A percentile compares a stretch with the other conserved stretches of the same genome.
Evolutionary conservation across 129 eudicot species (phyloP).

Genomic region (Flaveria ramosissima): DNA sequence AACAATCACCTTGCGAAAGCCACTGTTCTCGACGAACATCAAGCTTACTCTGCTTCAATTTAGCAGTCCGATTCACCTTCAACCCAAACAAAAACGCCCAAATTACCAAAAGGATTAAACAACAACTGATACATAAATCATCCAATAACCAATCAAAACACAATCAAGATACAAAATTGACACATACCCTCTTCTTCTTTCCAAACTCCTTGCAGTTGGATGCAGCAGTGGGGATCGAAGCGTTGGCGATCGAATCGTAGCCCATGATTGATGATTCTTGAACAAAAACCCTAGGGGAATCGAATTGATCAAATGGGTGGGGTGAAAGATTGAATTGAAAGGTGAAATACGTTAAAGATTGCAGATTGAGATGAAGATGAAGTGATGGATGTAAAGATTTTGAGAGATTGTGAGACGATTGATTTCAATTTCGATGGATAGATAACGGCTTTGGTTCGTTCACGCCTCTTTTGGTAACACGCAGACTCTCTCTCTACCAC

Average conservation of each 20-base stretch:
- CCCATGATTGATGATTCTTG: conserved; percentile 46
- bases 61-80: conserved; percentile 76
- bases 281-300: conserved; percentile 45
- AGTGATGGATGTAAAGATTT: conserved; percentile 4
- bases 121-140: background rate
- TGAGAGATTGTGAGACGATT: conserved; percentile 26
- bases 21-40: conserved; percentile 94
- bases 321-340: background rate
- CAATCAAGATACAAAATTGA: background rate
- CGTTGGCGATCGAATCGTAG: conserved; percentile 67
- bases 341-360: background rate
- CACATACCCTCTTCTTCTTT: conserved; percentile 78
- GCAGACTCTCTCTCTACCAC: conserved; percentile 46
- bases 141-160: background rate
- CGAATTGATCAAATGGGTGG: background rate
- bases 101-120: background rate
- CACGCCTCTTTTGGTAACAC: conserved; percentile 41
- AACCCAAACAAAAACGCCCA: conserved; percentile 9
- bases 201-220: conserved; percentile 68
- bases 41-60: conserved; percentile 81
- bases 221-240: conserved; percentile 54
- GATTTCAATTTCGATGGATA: conserved; percentile 50
- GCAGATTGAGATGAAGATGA: background rate
- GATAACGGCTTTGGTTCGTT: conserved; percentile 45
- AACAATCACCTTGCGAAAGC: conserved; percentile 69